A percentile compares a stretch with the other conserved stretches of the same genome.
These are phyloP conservation scores for Zelonia costaricensis DNA, from an alignment of 208 protist genomes.

Conservation along the genomic window DNA sequence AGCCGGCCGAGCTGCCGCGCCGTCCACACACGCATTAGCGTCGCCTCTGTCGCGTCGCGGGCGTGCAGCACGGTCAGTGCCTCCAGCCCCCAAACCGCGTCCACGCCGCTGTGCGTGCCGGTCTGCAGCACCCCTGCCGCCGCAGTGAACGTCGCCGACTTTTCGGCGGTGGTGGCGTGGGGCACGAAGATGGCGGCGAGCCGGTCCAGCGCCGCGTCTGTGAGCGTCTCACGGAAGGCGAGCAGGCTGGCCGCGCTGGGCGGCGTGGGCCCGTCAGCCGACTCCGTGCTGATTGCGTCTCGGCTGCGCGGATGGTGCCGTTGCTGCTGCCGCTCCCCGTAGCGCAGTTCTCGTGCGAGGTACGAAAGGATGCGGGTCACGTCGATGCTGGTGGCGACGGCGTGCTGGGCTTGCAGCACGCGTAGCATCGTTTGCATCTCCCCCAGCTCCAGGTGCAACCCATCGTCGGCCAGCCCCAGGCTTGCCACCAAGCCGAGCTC, in stretches of 20 bases:
- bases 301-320: conserved; percentile 6
- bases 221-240: conserved; percentile 33
- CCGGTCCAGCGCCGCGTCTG: conserved; percentile 57
- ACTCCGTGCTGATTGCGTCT: not conserved
- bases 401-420: conserved; percentile 31
- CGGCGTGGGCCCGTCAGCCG: not conserved
- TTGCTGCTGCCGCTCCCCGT: conserved; percentile 20
- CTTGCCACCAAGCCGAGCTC: conserved; percentile 73
- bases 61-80: conserved; percentile 49
- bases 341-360: conserved; percentile 57
- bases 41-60: conserved; percentile 22
- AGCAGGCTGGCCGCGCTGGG: conserved; percentile 15
- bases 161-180: conserved; percentile 12
- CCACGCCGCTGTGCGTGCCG: conserved; percentile 33
- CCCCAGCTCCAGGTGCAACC: conserved; percentile 42
- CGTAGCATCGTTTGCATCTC: conserved; percentile 38
- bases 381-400: conserved; percentile 41
- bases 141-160: not conserved
- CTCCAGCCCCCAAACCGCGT: conserved; percentile 66
- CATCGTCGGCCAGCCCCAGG: conserved; percentile 61
- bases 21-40: conserved; percentile 16
- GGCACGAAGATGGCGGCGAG: conserved; percentile 66
- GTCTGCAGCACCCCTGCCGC: not conserved
- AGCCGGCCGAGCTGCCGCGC: not conserved
- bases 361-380: conserved; percentile 61